phyloP scores from a whole-genome alignment of 805 yeast species.

The Starmerella apicola region DNA sequence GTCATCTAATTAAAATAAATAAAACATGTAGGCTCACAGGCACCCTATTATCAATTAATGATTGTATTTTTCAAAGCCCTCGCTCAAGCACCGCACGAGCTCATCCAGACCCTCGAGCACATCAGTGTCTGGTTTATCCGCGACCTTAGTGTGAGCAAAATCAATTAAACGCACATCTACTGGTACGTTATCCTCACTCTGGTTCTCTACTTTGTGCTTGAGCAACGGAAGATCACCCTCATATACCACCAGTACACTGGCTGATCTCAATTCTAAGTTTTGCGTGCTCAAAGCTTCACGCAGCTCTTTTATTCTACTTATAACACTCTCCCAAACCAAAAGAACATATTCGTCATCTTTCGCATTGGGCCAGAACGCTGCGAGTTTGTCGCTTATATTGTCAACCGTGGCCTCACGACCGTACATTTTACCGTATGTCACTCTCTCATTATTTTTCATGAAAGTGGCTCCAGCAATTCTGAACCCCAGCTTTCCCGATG shows the following conservation, averaged over 20 bases:
- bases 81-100: constrained; percentile 29
- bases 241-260: constrained; percentile 46
- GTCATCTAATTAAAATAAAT: too few relatives aligned
- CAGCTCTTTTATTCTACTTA: constrained; percentile 50
- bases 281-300: constrained; percentile 50
- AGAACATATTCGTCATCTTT: constrained; percentile 13
- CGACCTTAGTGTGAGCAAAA: constrained; percentile 71
- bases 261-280: constrained; percentile 19
- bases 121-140: constrained; percentile 58
- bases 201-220: constrained; percentile 31
- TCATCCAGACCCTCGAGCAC: constrained; percentile 57
- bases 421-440: constrained; percentile 49
- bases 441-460: constrained; percentile 33
- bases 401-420: constrained; percentile 48
- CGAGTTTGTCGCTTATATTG: constrained; percentile 34
- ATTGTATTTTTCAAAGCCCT: too few relatives aligned
- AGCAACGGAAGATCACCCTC: constrained; percentile 56
- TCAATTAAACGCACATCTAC: constrained; percentile 65
- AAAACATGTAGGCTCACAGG: too few relatives aligned
- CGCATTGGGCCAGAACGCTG: constrained; percentile 32
- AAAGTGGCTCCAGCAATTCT: constrained; percentile 85
- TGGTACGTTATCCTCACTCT: constrained; percentile 20
- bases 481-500: constrained; percentile 64
- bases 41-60: too few relatives aligned
- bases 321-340: constrained; percentile 35